Evolutionary conservation across 805 yeast genomes (phyloP), one percentile per base, ranked within the genome.

Genomic region (Pichia nakasei): DNA sequence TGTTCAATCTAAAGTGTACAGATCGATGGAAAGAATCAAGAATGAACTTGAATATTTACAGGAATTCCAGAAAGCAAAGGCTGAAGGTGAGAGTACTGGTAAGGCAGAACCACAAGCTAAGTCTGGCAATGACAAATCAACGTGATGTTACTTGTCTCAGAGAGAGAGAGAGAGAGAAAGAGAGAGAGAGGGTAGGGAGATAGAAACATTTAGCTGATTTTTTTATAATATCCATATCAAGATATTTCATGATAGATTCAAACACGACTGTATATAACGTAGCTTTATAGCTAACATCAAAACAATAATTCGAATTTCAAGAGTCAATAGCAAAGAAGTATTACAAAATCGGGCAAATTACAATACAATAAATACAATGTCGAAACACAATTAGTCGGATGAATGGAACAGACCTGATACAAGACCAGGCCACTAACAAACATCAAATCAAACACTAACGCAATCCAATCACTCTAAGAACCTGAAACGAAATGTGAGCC

Each of bases 21-120:
- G 96, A 63, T 97, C 98, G 21, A 85, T 88, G 76, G 97, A 93
- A 61, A 73, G 96, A 49, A 69, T 93, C 52, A 80, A 82, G 61
- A 76, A 78, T 57, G 97, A 93, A 61, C 55, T 87, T 39, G 79
- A 80, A 45, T 78, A 70, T 48, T 62, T 75, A 46, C 73, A 76
- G 51, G 75, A 72, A 52, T 56, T 50, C 55, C 58, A 51, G 38
- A 58, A 54, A 48, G 65, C 57, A 42, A 41, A 54, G 38, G 57
- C 54, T 17, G 40, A 32, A 22, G 26, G 17, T 17, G 17, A 36
- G 11, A 17, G 22, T 18, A 7, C 17, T 2, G 17, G 17, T 13
- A 22, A 22, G 12, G 5, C 18, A 35, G 41, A 15, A 18, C 35
- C 17, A 35, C 45, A 15, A 19, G 19, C 26, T 24, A 27, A 35